A percentile compares a stretch with the other conserved stretches of the same genome.
Evolutionary conservation across 2,329 filamentous ascomycete genomes (phyloP).

Genomic region (Trichoderma hamatum): DNA sequence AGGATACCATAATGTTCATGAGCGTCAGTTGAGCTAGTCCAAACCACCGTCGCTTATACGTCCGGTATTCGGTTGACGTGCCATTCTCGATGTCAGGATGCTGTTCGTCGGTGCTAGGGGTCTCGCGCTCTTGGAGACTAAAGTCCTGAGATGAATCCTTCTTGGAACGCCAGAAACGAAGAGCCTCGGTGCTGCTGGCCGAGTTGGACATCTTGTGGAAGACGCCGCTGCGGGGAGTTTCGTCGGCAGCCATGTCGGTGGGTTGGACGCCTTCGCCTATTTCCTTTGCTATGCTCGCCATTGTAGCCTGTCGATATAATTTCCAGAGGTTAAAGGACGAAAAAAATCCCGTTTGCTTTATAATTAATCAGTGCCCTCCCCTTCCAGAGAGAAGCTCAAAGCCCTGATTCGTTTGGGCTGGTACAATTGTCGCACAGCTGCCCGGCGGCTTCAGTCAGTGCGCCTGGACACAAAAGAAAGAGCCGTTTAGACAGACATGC

Average conservation of each 20-base stretch:
- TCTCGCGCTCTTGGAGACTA: conserved; percentile 33
- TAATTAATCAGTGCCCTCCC: not conserved
- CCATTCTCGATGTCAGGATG: conserved; percentile 30
- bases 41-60: conserved; percentile 87
- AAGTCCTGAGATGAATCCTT: conserved; percentile 38
- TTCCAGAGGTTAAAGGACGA: not conserved
- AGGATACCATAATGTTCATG: conserved; percentile 90
- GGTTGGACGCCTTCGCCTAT: not conserved
- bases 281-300: conserved; percentile 10
- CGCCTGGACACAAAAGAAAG: not conserved
- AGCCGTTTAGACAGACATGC: not conserved
- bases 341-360: not conserved
- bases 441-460: conserved; percentile 1
- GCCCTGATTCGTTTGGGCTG: not conserved
- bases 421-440: conserved; percentile 14
- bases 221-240: conserved; percentile 11
- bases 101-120: conserved; percentile 27
- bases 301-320: not conserved
- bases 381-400: not conserved
- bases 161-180: conserved; percentile 38
- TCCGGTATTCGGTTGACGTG: conserved; percentile 44
- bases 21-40: conserved; percentile 81
- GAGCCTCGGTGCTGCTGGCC: conserved; percentile 32
- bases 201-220: conserved; percentile 27
- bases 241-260: not conserved